Evolutionary conservation across 345 rosid genomes (phyloP).

Genomic region (Salix udensis): DNA sequence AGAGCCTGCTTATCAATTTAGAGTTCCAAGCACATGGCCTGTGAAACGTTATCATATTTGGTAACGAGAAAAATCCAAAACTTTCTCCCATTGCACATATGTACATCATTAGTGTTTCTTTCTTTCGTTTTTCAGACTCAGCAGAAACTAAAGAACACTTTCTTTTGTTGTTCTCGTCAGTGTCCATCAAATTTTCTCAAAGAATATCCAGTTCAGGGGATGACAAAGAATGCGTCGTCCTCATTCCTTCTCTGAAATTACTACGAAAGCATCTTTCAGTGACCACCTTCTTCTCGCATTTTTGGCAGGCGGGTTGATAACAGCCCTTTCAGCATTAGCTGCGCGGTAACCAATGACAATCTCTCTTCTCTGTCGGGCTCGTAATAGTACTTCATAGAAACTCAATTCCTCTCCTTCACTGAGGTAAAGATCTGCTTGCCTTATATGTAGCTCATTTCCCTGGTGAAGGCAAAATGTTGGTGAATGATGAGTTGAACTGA

Average conservation of each 20-base stretch:
- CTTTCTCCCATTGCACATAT: neutral
- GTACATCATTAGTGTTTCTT: neutral
- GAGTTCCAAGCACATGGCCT: no score
- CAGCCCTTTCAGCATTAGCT: conserved; percentile 52
- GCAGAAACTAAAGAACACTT: neutral
- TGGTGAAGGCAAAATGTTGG: conserved; percentile 10
- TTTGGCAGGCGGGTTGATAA: conserved; percentile 56
- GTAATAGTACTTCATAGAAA: conserved; percentile 55
- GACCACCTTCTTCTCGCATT: conserved; percentile 33
- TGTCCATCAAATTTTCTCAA: neutral
- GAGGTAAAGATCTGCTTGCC: conserved; percentile 58
- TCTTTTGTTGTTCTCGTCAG: neutral
- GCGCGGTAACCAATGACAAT: conserved; percentile 58
- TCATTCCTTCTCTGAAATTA: conserved; percentile 61
- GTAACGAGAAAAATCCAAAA: neutral
- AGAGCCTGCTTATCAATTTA: no score
- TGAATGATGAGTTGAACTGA: neutral
- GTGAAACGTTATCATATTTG: neutral
- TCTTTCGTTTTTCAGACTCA: neutral
- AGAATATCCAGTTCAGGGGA: neutral
- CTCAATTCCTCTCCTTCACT: conserved; percentile 56
- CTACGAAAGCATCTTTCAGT: conserved; percentile 48
- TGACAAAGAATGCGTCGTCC: neutral
- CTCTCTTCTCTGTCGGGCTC: conserved; percentile 59
- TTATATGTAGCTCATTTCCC: conserved; percentile 74